Conservation (phyloP, 176 grass and related monocot species). For the Cenchrus purpureus region DNA sequence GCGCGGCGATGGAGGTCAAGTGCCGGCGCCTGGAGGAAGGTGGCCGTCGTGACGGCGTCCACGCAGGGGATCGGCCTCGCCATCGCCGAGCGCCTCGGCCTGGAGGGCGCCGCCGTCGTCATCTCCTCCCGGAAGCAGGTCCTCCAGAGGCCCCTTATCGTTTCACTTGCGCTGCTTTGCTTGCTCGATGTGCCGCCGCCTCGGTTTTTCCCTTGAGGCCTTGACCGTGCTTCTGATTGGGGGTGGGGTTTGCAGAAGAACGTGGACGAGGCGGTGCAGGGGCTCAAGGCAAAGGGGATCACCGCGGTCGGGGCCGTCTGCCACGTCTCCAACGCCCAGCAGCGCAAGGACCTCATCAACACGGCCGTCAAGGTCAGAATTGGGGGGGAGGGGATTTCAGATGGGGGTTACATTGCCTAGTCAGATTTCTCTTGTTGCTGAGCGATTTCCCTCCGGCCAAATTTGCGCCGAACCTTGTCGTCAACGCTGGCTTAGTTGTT, state of each 20-base stretch:
- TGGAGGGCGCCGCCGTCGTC: conserved; percentile 86
- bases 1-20: conserved; percentile 53
- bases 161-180: not conserved
- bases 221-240: not conserved
- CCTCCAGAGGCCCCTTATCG: conserved; percentile 18
- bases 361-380: conserved; percentile 67
- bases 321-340: conserved; percentile 79
- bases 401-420: not conserved
- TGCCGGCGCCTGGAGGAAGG: conserved; percentile 76
- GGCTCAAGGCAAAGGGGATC: conserved; percentile 74
- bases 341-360: conserved; percentile 80
- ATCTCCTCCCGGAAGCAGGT: conserved; percentile 98
- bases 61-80: conserved; percentile 88
- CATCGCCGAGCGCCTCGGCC: conserved; percentile 86
- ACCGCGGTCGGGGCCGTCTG: conserved; percentile 71
- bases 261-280: conserved; percentile 75
- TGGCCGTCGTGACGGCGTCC: conserved; percentile 91
- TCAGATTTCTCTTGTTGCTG: not conserved
- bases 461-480: not conserved
- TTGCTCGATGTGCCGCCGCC: not conserved
- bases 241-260: conserved; percentile 65
- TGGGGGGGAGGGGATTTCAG: not conserved
- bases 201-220: not conserved
- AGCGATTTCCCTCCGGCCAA: not conserved
- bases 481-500: not conserved